Conservation (phyloP, 345 rosid genomes). For the Raphanus sativus region DNA sequence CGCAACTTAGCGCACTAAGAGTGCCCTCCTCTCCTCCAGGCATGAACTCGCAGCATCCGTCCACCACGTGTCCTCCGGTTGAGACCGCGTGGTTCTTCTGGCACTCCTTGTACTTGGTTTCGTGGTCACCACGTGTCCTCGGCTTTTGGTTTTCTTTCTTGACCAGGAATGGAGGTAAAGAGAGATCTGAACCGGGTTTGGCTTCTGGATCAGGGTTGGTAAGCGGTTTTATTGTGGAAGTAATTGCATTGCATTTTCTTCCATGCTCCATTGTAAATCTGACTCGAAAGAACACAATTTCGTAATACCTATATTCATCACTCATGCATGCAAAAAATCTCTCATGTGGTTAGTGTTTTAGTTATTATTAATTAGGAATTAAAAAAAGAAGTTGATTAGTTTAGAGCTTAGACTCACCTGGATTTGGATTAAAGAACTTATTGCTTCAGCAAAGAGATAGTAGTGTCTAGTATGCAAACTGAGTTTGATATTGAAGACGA, state of each 20-base stretch:
- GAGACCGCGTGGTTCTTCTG: constrained; percentile 84
- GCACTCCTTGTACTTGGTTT: constrained; percentile 73
- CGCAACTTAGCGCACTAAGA: constrained; percentile 70
- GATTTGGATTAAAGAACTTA: not conserved
- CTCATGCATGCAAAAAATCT: constrained; percentile 16
- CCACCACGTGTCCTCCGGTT: constrained; percentile 84
- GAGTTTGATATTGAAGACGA: constrained; percentile 14
- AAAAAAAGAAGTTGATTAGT: not conserved
- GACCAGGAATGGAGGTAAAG: not conserved
- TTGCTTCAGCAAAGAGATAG: not conserved
- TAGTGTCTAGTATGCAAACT: not conserved
- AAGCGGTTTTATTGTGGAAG: constrained; percentile 21
- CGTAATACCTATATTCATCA: not conserved
- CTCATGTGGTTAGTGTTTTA: not conserved
- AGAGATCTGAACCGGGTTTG: constrained; percentile 21
- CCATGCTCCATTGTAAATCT: constrained; percentile 33
- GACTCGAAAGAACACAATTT: constrained; percentile 1
- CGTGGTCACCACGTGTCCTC: constrained; percentile 19
- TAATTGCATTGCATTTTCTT: constrained; percentile 24
- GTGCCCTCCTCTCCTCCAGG: constrained; percentile 84
- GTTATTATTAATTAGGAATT: not conserved
- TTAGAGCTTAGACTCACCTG: constrained; percentile 14
- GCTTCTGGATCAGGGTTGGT: constrained; percentile 12
- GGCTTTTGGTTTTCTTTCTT: constrained; percentile 27
- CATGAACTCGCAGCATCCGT: constrained; percentile 96